These are phyloP conservation scores for Achlya hypogyna DNA, from an alignment of 352 stramenopile species.

Conservation along the genomic window DNA sequence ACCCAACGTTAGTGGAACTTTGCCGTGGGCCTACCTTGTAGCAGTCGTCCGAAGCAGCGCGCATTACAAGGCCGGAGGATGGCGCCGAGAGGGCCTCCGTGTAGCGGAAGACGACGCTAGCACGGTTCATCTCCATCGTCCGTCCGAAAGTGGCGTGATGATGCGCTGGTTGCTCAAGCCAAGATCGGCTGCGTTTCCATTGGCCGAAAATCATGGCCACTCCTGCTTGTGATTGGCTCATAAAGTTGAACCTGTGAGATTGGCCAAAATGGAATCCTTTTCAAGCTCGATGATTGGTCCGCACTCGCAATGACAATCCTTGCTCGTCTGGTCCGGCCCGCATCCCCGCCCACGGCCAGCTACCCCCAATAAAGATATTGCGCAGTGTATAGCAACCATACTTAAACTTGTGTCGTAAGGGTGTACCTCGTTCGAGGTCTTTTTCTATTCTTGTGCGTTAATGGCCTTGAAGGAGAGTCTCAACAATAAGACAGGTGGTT, in stretches of 20 bases:
- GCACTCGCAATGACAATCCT: background rate
- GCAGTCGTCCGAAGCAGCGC: background rate
- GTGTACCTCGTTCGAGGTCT: too few relatives aligned
- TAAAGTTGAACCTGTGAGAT: background rate
- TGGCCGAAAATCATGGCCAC: background rate
- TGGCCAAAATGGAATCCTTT: background rate
- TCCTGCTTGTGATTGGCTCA: background rate
- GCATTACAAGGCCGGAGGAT: background rate
- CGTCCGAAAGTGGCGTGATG: background rate
- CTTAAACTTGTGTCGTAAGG: too few relatives aligned
- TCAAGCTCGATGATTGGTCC: too few relatives aligned
- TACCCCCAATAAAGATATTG: too few relatives aligned
- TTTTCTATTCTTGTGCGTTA: too few relatives aligned
- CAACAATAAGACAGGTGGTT: background rate
- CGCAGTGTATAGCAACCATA: too few relatives aligned
- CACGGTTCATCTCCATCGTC: slow-evolving; percentile 4
- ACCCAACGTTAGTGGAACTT: background rate
- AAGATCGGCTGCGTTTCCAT: background rate
- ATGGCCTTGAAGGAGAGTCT: too few relatives aligned
- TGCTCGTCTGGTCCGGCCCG: too few relatives aligned
- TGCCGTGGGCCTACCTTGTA: background rate
- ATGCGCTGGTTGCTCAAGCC: background rate
- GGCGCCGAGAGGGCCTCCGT: background rate
- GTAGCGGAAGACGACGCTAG: slow-evolving; percentile 1
- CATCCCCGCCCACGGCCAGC: too few relatives aligned